Conservation (phyloP, 2,329 filamentous ascomycete species). For the Talaromyces sp. region DNA sequence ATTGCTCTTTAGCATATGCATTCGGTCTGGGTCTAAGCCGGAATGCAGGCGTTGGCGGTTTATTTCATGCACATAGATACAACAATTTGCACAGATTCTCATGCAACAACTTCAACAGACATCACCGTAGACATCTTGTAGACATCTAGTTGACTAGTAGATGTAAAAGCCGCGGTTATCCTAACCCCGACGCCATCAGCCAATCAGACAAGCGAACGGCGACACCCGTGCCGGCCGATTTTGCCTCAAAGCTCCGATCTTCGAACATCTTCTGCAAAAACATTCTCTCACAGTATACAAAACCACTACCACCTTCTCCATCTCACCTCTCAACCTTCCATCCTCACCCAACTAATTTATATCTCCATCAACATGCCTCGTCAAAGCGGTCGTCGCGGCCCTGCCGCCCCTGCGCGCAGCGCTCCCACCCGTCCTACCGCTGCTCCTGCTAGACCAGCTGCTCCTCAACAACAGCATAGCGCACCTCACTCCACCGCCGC, state of each 20-base stretch:
- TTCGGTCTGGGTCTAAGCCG: not conserved
- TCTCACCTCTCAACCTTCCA: not conserved
- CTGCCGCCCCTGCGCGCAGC: conserved; percentile 47
- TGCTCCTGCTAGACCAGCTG: conserved; percentile 56
- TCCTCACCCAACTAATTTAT: not conserved
- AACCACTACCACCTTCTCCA: not conserved
- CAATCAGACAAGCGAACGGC: conserved; percentile 8
- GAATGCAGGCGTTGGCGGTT: not conserved
- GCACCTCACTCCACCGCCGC: conserved; percentile 68
- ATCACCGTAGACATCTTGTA: too few relatives aligned
- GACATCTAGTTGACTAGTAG: too few relatives aligned
- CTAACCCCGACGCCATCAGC: conserved; percentile 1
- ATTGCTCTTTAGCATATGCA: not conserved
- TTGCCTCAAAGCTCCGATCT: conserved; percentile 25
- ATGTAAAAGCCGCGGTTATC: conserved; percentile 9
- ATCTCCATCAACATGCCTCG: conserved; percentile 63
- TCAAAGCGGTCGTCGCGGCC: conserved; percentile 63
- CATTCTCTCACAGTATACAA: conserved; percentile 1
- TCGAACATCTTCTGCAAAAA: conserved; percentile 23
- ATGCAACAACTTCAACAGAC: not conserved
- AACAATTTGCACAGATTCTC: too few relatives aligned
- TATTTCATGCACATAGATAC: not conserved
- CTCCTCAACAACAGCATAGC: conserved; percentile 55
- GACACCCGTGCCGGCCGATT: conserved; percentile 22
- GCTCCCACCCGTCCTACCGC: conserved; percentile 64